Evolutionary conservation across 2,329 filamentous ascomycete genomes (phyloP).

Genomic region (Colletotrichum melonis): DNA sequence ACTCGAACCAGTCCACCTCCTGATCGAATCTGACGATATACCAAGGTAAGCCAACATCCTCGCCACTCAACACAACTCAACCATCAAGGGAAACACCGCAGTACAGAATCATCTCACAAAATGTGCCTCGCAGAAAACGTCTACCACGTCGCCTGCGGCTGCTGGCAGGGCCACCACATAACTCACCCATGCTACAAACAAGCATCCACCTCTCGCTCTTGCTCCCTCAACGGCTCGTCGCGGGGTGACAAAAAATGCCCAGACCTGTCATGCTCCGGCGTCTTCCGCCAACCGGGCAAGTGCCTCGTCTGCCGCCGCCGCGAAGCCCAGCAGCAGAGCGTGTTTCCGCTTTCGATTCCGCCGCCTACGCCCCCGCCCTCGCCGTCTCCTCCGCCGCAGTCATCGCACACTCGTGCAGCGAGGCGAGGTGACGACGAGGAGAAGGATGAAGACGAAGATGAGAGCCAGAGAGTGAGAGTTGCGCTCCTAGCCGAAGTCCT

Average conservation of each 20-base stretch:
- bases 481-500: slow-evolving; percentile 1
- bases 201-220: no score
- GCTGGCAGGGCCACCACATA: slow-evolving; percentile 28
- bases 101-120: background rate
- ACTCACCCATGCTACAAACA: slow-evolving; percentile 7
- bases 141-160: slow-evolving; percentile 30
- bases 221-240: no score
- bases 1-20: background rate
- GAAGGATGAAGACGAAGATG: slow-evolving; percentile 36
- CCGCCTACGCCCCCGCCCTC: slow-evolving; percentile 29
- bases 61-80: no score
- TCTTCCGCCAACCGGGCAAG: slow-evolving; percentile 20
- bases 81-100: no score
- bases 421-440: background rate
- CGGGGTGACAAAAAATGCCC: background rate
- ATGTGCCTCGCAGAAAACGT: slow-evolving; percentile 36
- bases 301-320: slow-evolving; percentile 28
- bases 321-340: slow-evolving; percentile 1
- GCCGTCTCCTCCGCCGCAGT: slow-evolving; percentile 40
- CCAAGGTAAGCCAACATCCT: background rate
- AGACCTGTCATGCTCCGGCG: slow-evolving; percentile 18
- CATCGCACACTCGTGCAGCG: background rate
- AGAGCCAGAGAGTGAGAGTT: background rate
- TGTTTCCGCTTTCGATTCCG: background rate
- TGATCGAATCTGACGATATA: background rate